These are phyloP conservation scores for Ogataea nonfermentans DNA, from an alignment of 805 yeast species.

Conservation along the genomic window DNA sequence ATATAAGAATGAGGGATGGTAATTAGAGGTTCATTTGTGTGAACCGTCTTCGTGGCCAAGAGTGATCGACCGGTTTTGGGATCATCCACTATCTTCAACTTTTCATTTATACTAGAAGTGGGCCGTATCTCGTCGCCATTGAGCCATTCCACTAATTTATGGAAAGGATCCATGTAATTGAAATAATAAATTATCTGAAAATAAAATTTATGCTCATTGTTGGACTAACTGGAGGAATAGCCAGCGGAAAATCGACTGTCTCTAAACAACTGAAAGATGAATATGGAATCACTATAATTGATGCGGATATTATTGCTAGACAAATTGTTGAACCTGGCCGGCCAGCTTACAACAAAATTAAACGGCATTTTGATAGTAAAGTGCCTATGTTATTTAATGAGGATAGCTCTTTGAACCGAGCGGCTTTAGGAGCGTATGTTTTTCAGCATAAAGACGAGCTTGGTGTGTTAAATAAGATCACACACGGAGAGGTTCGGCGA, in stretches of 20 bases:
- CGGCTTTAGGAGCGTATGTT: conserved; percentile 73
- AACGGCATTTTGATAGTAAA: conserved; percentile 53
- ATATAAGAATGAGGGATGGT: conserved; percentile 57
- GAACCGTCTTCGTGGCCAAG: conserved; percentile 40
- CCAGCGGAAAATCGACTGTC: conserved; percentile 94
- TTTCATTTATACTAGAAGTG: conserved; percentile 36
- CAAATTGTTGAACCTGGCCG: conserved; percentile 82
- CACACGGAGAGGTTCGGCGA: conserved; percentile 82
- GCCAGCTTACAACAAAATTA: conserved; percentile 64
- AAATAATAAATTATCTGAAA: conserved; percentile 1
- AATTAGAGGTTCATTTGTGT: conserved; percentile 44
- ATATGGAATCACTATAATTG: conserved; percentile 61
- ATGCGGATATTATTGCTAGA: conserved; percentile 88
- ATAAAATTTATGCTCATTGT: conserved; percentile 67
- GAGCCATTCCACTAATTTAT: conserved; percentile 35
- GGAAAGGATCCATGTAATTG: conserved; percentile 17
- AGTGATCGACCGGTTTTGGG: conserved; percentile 64
- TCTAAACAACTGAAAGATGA: conserved; percentile 54
- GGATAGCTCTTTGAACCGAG: conserved; percentile 61
- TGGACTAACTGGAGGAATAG: conserved; percentile 98
- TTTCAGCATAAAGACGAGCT: conserved; percentile 67
- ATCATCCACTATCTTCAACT: conserved; percentile 42
- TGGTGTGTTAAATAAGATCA: conserved; percentile 61
- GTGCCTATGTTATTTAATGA: conserved; percentile 49
- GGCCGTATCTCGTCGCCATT: conserved; percentile 11